These are phyloP conservation scores for Nakazawaea populi DNA, from an alignment of 805 yeast species.

Conservation along the genomic window DNA sequence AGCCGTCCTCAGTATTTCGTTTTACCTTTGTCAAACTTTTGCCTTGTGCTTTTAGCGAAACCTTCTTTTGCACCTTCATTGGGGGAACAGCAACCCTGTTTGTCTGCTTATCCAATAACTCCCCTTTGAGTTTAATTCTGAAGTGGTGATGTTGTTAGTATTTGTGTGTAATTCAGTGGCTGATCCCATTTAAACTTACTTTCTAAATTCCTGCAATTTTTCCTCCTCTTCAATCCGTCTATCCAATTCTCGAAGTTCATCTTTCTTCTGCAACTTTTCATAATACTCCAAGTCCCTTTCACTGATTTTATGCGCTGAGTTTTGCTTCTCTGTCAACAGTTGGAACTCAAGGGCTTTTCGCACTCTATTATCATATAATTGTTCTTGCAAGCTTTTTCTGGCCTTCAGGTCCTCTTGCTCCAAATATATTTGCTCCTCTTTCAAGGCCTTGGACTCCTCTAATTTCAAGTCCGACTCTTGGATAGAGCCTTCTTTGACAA, in stretches of 20 bases:
- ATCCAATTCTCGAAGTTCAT: slow-evolving; percentile 18
- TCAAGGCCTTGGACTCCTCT: slow-evolving; percentile 15
- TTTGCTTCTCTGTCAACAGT: slow-evolving; percentile 28
- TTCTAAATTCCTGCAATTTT: slow-evolving; percentile 7
- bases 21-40: neutral
- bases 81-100: neutral
- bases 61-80: neutral
- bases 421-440: slow-evolving; percentile 13
- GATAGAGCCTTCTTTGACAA: slow-evolving; percentile 18
- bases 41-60: neutral
- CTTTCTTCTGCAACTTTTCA: slow-evolving; percentile 13
- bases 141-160: too few relatives aligned
- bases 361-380: slow-evolving; percentile 31
- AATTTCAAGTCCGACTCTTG: slow-evolving; percentile 13
- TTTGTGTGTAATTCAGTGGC: too few relatives aligned
- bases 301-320: slow-evolving; percentile 36
- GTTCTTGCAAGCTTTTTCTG: slow-evolving; percentile 36
- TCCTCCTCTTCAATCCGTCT: slow-evolving; percentile 16
- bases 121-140: neutral
- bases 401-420: slow-evolving; percentile 18
- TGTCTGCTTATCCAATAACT: neutral
- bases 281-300: slow-evolving; percentile 31
- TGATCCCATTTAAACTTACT: neutral
- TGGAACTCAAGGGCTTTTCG: slow-evolving; percentile 20
- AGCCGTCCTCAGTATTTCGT: neutral